A percentile compares a stretch with the other conserved stretches of the same genome.
Evolutionary conservation across 371 early-diverging fungal species (phyloP).

Genomic region (Haplosporangium sp.): DNA sequence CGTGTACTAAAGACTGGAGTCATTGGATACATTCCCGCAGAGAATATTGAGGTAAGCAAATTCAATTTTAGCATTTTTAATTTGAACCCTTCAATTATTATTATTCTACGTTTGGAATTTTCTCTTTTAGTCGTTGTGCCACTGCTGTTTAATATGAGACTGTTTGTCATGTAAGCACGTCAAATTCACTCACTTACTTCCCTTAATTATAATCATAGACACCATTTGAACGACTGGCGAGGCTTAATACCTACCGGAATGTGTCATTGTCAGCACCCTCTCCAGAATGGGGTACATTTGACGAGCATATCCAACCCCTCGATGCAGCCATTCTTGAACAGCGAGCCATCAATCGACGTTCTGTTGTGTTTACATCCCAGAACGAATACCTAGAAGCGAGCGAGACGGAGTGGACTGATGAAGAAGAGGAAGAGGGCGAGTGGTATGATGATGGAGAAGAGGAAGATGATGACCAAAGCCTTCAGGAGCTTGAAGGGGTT

Average conservation of each 20-base stretch:
- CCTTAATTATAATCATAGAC: slow-evolving; percentile 64
- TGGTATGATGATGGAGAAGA: slow-evolving; percentile 59
- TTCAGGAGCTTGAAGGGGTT: slow-evolving; percentile 25
- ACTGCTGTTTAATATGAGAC: background rate
- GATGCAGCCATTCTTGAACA: slow-evolving; percentile 37
- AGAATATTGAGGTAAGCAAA: slow-evolving; percentile 87
- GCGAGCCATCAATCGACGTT: slow-evolving; percentile 31
- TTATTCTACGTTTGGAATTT: background rate
- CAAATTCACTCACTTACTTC: background rate
- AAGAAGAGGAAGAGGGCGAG: slow-evolving; percentile 50
- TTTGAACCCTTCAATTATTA: no score
- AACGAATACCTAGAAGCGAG: slow-evolving; percentile 51
- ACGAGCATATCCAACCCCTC: slow-evolving; percentile 45
- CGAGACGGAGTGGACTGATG: slow-evolving; percentile 58
- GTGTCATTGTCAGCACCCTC: slow-evolving; percentile 71
- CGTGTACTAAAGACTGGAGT: slow-evolving; percentile 86
- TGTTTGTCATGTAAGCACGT: background rate
- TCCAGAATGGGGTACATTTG: slow-evolving; percentile 52
- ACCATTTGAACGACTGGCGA: slow-evolving; percentile 88
- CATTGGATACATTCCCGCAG: slow-evolving; percentile 97
- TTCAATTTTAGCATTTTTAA: background rate
- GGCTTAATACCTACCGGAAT: slow-evolving; percentile 90
- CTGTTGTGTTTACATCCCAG: slow-evolving; percentile 45
- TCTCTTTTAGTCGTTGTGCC: background rate
- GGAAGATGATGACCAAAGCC: slow-evolving; percentile 53